These are phyloP conservation scores for Trifolium dubium DNA, from an alignment of 306 rosid genomes.

Conservation along the genomic window DNA sequence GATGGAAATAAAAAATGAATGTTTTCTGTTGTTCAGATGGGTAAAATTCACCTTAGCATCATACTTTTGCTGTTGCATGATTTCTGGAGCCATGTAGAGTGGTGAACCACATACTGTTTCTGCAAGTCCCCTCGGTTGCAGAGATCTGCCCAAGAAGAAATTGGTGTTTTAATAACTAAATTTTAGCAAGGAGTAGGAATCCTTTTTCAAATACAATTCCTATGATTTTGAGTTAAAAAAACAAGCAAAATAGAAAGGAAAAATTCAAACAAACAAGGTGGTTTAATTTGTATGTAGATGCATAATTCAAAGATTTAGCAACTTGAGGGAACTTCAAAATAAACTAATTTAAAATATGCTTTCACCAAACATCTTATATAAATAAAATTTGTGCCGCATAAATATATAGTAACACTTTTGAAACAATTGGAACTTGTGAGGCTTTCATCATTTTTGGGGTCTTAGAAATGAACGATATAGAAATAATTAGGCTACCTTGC, in stretches of 20 bases:
- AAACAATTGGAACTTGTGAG: not conserved
- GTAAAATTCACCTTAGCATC: constrained; percentile 88
- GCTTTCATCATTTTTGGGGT: constrained; percentile 14
- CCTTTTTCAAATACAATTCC: constrained; percentile 26
- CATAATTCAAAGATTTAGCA: constrained; percentile 18
- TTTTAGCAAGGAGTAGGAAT: constrained; percentile 28
- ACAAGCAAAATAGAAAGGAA: constrained; percentile 15
- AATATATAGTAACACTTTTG: constrained; percentile 6
- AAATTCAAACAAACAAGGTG: constrained; percentile 7
- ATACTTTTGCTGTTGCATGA: constrained; percentile 97
- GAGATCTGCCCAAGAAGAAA: constrained; percentile 66
- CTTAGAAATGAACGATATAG: constrained; percentile 17
- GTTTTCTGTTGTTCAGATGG: constrained; percentile 2
- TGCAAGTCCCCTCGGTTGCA: constrained; percentile 95
- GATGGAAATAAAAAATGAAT: constrained; percentile 43
- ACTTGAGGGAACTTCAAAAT: constrained; percentile 2
- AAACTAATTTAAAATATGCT: constrained; percentile 12
- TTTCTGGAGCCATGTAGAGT: constrained; percentile 99
- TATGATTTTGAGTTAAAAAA: not conserved
- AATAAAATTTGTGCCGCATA: constrained; percentile 25
- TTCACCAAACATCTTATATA: constrained; percentile 1
- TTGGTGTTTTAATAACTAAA: constrained; percentile 28
- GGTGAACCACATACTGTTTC: constrained; percentile 99
- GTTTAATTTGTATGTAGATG: constrained; percentile 12
- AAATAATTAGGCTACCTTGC: constrained; percentile 73